Evolutionary conservation across 495 filamentous ascomycete species (phyloP), one percentile per base, ranked within the genome.

Genomic region (Aspergillus sparsus): DNA sequence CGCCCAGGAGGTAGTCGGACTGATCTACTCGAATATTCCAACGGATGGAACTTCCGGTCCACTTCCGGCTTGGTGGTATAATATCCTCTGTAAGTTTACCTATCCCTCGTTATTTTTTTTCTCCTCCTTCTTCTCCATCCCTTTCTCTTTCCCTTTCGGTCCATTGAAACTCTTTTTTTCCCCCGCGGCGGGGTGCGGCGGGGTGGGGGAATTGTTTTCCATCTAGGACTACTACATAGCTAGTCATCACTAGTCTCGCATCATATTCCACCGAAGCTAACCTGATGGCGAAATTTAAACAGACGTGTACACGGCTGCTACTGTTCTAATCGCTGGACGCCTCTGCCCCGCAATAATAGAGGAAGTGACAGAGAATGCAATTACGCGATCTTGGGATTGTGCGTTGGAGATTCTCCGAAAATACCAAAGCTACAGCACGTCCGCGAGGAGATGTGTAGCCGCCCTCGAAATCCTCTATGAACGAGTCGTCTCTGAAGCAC

Each of bases 11-110:
- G 62, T 69, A 2, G 72, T 77, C 27, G 64, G 70, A 11, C 42
- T 73, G 8, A 76, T 77, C 16, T 60, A 75, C 49, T 58, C 57
- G 7, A 74, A 77, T 45, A 64, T 75, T 6, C 72, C 72, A 5
- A 33, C 57, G 1, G 69, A 77, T 50, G 72, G 69, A 1, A 71
- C 67, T 0, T 66, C 70, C n/a, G 74, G 72, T 11, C 69, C 70
- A 0, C 61, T 77, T 37, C 73, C 74, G 6, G 73, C 73, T 1
- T 77, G 73, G 72, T 77, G 74, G 74, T 74, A 76, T 49, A 76
- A 75, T 8, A 73, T 76, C 35, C 68, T 76, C 2, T 77, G 72
- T 76, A 32, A 57, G 71, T 15, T 36, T 3, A 5, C 34, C 37
- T 10, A 9, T 31, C 21, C 5, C 42, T 16, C 42, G 9, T 11